Percentiles rank a stretch among this genome's conserved stretches.
These are phyloP conservation scores for Calonectria pseudoreteaudii DNA, from an alignment of 2,329 filamentous ascomycete species.

Conservation along the genomic window DNA sequence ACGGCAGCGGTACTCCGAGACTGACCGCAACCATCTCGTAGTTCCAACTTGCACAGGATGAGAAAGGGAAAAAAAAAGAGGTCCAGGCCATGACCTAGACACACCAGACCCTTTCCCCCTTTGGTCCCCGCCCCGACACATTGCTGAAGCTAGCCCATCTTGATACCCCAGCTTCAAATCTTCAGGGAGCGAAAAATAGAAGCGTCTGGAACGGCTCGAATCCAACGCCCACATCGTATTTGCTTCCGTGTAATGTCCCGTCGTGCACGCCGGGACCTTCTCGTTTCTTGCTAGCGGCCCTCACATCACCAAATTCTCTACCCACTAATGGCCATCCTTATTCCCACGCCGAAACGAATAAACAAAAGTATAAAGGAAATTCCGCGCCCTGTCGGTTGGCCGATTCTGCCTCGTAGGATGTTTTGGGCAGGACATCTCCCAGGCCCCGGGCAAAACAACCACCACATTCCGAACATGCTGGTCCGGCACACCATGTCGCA, in stretches of 20 bases:
- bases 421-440: not conserved
- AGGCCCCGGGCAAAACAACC: not conserved
- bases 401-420: not conserved
- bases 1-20: constrained; percentile 2
- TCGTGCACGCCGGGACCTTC: not conserved
- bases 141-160: constrained; percentile 1
- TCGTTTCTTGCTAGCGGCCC: not conserved
- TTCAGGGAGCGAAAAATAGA: constrained; percentile 8
- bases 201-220: constrained; percentile 15
- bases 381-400: not conserved
- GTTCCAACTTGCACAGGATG: not conserved
- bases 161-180: constrained; percentile 10
- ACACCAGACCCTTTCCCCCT: constrained; percentile 10
- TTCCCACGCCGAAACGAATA: constrained; percentile 5
- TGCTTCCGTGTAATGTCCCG: constrained; percentile 15
- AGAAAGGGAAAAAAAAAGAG: not conserved
- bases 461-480: not conserved
- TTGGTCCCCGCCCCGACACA: not conserved
- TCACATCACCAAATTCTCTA: not conserved
- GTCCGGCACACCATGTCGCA: not conserved
- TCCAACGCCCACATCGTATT: constrained; percentile 15
- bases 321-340: not conserved
- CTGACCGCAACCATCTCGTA: not conserved
- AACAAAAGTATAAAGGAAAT: not conserved
- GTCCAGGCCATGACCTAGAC: not conserved